Percentiles rank a stretch among this genome's conserved stretches.
These are phyloP conservation scores for Cadophora gregata DNA, from an alignment of 2,329 filamentous ascomycete genomes.

Conservation along the genomic window DNA sequence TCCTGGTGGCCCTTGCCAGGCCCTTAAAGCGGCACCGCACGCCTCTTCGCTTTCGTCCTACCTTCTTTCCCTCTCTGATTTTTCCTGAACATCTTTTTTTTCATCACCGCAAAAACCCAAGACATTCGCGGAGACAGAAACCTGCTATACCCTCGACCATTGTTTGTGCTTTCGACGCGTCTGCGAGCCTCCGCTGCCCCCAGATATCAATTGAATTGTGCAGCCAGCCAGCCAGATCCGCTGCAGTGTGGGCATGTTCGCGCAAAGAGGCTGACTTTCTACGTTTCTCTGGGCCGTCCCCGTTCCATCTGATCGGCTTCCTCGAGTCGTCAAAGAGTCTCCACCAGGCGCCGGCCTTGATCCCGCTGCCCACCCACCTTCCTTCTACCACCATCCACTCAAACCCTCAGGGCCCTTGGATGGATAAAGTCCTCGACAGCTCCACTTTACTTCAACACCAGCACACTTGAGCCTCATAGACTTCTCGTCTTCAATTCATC, in stretches of 20 bases:
- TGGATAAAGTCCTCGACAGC: slow-evolving; percentile 36
- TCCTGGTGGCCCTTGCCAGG: not conserved
- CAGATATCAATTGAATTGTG: not conserved
- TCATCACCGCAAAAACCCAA: not conserved
- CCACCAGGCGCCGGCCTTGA: slow-evolving; percentile 14
- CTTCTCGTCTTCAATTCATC: not conserved
- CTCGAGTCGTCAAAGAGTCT: slow-evolving; percentile 7
- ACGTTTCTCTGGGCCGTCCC: slow-evolving; percentile 14
- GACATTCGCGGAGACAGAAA: slow-evolving; percentile 1
- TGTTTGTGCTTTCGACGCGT: not conserved
- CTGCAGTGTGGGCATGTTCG: slow-evolving; percentile 15
- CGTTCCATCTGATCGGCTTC: slow-evolving; percentile 10
- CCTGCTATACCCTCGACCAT: not conserved
- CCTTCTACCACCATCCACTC: slow-evolving; percentile 24
- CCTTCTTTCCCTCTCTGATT: slow-evolving; percentile 8
- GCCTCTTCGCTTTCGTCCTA: not conserved
- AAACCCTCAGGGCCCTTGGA: slow-evolving; percentile 23
- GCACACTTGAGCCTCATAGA: slow-evolving; percentile 33
- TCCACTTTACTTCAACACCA: slow-evolving; percentile 38
- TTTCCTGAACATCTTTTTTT: slow-evolving; percentile 6
- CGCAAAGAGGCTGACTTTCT: slow-evolving; percentile 16
- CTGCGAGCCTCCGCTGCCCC: not conserved
- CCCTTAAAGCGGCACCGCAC: slow-evolving; percentile 3
- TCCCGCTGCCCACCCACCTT: slow-evolving; percentile 13
- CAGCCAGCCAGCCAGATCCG: not conserved